Conservation (phyloP, 1,139 yeast species). For the Taphrina deformans region DNA sequence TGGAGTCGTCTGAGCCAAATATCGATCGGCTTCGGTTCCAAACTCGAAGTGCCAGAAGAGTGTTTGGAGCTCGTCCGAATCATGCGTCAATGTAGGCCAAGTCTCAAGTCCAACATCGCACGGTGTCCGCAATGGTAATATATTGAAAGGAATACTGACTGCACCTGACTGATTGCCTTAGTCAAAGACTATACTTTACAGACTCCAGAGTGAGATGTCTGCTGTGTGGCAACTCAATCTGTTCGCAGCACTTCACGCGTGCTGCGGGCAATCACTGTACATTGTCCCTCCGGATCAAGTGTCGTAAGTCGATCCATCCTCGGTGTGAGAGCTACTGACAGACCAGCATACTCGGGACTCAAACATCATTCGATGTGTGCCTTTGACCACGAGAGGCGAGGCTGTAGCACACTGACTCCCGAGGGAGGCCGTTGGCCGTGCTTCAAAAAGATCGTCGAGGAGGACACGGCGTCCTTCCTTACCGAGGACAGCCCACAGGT, state of each 20-base stretch:
- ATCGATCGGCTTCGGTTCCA: constrained; percentile 31
- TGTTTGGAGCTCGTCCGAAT: constrained; percentile 16
- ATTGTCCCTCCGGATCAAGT: constrained; percentile 14
- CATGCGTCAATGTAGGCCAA: constrained; percentile 1
- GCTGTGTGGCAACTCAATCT: constrained; percentile 10
- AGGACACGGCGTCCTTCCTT: not conserved
- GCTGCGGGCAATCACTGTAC: constrained; percentile 23
- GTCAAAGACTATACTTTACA: constrained; percentile 18
- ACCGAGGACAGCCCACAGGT: not conserved
- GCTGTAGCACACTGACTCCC: not conserved
- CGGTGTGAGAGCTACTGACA: too few relatives aligned
- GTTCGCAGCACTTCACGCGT: constrained; percentile 31
- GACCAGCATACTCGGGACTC: constrained; percentile 8
- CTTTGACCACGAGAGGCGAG: not conserved
- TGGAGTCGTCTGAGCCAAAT: constrained; percentile 11
- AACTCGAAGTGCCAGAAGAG: constrained; percentile 30
- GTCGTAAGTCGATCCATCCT: constrained; percentile 24
- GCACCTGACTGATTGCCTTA: not conserved
- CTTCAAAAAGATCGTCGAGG: not conserved
- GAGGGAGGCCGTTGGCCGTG: constrained; percentile 13
- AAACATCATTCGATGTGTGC: constrained; percentile 20
- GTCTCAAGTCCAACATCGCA: constrained; percentile 26
- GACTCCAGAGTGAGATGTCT: constrained; percentile 23
- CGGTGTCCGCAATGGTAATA: constrained; percentile 10
- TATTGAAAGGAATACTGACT: too few relatives aligned